phyloP scores from a whole-genome alignment of 441 rosid species.

The Pelargonium cotyledonis region DNA sequence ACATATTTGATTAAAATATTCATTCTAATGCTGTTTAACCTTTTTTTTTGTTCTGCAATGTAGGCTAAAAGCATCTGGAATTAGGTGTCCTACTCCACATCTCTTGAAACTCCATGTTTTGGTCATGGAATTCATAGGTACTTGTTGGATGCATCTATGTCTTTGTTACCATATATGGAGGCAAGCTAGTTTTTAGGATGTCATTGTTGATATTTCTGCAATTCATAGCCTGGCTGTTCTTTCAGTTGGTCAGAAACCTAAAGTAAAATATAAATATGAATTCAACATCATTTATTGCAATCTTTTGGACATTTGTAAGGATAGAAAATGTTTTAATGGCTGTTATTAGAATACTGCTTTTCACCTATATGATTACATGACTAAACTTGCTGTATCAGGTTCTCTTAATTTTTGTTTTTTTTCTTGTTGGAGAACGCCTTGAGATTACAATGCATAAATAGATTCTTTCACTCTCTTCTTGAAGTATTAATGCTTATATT shows the following conservation, averaged over 20 bases:
- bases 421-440: not conserved
- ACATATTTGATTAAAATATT: not conserved
- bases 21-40: conserved; percentile 1
- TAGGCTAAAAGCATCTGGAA: conserved; percentile 90
- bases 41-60: conserved; percentile 17
- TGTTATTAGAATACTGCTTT: not conserved
- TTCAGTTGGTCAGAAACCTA: conserved; percentile 5
- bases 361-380: not conserved
- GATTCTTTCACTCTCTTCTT: too few relatives aligned
- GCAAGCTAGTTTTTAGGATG: not conserved
- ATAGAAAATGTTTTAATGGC: not conserved
- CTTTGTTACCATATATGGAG: not conserved
- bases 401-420: too few relatives aligned
- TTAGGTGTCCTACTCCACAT: conserved; percentile 75
- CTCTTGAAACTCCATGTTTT: conserved; percentile 84
- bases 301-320: not conserved
- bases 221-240: not conserved
- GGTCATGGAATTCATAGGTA: conserved; percentile 98
- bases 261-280: too few relatives aligned
- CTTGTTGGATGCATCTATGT: conserved; percentile 1
- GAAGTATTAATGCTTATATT: not conserved
- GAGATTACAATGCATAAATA: too few relatives aligned
- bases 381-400: too few relatives aligned
- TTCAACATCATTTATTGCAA: too few relatives aligned
- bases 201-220: not conserved